Base-by-base conservation (phyloP, 139 green algal species). In the Chlorella sp. region DNA sequence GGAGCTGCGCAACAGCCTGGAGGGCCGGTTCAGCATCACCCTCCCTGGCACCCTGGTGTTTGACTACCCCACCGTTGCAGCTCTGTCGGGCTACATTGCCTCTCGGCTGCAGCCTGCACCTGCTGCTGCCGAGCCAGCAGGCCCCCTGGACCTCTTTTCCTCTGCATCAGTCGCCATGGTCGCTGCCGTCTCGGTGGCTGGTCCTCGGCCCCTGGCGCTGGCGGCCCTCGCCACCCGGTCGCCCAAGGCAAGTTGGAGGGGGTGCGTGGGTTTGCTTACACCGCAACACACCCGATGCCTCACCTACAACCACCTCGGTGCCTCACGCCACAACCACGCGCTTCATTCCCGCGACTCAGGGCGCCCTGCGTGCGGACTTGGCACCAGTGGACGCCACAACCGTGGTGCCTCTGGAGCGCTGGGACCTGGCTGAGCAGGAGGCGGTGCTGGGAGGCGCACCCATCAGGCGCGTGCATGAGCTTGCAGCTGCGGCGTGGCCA, bases 11-110 rank as follows among this genome's bases (percentile, higher is more conserved):
- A 90, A 90, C 80, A 74, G 58, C 48, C 89, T 90, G 38, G 85
- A 96, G 84, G 75, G 64, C 2, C 17, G 54, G 51, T 36, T 90
- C 20, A 67, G 68, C 13, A 24, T 89, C 32, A 60, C 75, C 41
- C 82, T 93, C 51, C 89, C 89, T 3, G 46, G 20, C 67, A 93
- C 90, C 14, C 44, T 92, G 73, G 89, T 92, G 32, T 93, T 93
- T 76, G 90, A 93, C 82, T 93, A 93, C 81, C 90, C 90, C 34
- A 91, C 89, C 13, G 68, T 91, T 11, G 38, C 75, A 19, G 80
- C 89, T 30, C 87, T 94, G 3, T 48, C 84, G 2, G 65, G 74
- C 26, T 90, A 82, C 85, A 58, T 94, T 13, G 56, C 90, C 58
- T 68, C 73, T 22, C 74, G 85, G 26, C 56, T 89, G 24, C 34